Evolutionary conservation across 176 grass and related monocot genomes (phyloP), one percentile per base, ranked within the genome.

Genomic region (Neostapfia colusana): DNA sequence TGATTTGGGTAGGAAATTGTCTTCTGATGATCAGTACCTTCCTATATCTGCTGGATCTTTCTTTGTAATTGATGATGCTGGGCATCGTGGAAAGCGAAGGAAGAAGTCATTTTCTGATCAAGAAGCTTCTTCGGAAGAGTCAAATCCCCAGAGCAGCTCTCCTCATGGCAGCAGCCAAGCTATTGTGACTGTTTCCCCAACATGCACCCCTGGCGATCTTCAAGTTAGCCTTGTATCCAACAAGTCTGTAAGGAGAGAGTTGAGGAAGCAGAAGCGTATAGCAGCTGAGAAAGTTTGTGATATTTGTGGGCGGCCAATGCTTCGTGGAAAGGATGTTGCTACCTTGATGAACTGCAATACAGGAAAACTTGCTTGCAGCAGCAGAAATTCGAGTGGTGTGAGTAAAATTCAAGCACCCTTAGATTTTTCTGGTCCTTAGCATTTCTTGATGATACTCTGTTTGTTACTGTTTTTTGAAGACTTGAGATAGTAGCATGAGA

Each of bases 21-120:
- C 76, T 74, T 81, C 65, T 18, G 95, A 92, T 49, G 89, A 95
- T 55, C 86, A 92, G 75, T 81, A 93, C 20, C 69, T 73, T 67
- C 78, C 54, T 10, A 28, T 84, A 26, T 90, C 89, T 18, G 78
- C 92, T 73, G 84, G 89, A 45, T 99, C 95, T 70, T 95, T 88
- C 87, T 95, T 99, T 77, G 75, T 87, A 45, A 90, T 95, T 67
- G 87, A 95, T 79, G 92, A 95, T 53, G 73, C 84, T 43, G 92
- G 92, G 8, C 85, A 72, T 37, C 80, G 85, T 49, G 88, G 87
- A 78, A 90, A 88, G 46, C 88, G 84, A 82, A 95, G 65, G 81
- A 99, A 77, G 67, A 99, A 99, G 55, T 99, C 92, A 7, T 99
- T 95, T 79, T 99, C 92, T 38, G 89, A 99, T 69, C 92, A 88